These are phyloP conservation scores for Fusarium sp. DNA, from an alignment of 2,329 filamentous ascomycete genomes.

Conservation along the genomic window DNA sequence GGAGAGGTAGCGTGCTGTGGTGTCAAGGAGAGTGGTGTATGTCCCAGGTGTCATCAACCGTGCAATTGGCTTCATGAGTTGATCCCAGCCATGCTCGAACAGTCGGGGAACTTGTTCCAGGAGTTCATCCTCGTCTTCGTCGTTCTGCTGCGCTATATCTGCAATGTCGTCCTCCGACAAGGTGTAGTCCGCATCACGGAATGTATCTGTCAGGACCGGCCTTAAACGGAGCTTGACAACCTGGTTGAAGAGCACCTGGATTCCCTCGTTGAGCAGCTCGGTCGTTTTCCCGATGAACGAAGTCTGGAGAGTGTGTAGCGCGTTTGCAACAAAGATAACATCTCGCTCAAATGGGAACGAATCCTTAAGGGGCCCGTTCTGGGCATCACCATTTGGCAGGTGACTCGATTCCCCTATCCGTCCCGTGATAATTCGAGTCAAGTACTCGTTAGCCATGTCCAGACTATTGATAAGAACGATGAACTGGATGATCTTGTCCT, in stretches of 20 bases:
- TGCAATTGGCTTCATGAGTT: conserved; percentile 83
- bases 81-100: conserved; percentile 87
- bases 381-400: conserved; percentile 46
- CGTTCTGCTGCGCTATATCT: conserved; percentile 63
- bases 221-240: conserved; percentile 87
- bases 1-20: conserved; percentile 78
- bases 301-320: conserved; percentile 73
- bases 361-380: conserved; percentile 61
- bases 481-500: conserved; percentile 88
- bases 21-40: conserved; percentile 78
- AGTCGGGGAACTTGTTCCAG: conserved; percentile 78
- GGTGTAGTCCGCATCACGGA: conserved; percentile 90
- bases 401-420: conserved; percentile 62
- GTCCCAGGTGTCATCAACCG: conserved; percentile 83
- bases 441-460: conserved; percentile 90
- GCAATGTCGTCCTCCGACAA: conserved; percentile 69
- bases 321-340: conserved; percentile 71
- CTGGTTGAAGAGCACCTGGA: conserved; percentile 86
- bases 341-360: conserved; percentile 86
- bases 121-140: conserved; percentile 62
- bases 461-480: conserved; percentile 95
- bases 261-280: conserved; percentile 84
- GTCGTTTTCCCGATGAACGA: conserved; percentile 80
- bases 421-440: conserved; percentile 81
- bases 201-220: conserved; percentile 85